phyloP scores from a whole-genome alignment of 768 basidiomycete species.

The Lentinula lateritia region DNA sequence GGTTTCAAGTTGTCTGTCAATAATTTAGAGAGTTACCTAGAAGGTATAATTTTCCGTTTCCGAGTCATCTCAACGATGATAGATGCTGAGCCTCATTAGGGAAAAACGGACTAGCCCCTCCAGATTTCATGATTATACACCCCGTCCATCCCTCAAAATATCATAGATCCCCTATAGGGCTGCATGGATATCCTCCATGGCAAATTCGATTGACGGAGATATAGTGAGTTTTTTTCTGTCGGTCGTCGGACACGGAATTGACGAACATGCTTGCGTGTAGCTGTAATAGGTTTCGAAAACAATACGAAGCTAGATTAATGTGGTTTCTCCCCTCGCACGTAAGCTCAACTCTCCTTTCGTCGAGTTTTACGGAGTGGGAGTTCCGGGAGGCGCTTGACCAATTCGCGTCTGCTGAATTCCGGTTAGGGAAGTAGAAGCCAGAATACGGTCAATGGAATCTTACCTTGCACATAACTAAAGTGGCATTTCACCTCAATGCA shows the following conservation, averaged over 20 bases:
- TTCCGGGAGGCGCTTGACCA: slow-evolving; percentile 72
- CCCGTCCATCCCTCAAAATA: slow-evolving; percentile 35
- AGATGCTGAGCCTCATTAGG: slow-evolving; percentile 25
- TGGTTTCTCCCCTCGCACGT: slow-evolving; percentile 13
- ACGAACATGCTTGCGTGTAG: slow-evolving; percentile 15
- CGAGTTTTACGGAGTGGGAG: slow-evolving; percentile 42
- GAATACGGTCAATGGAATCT: not conserved
- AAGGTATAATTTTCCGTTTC: slow-evolving; percentile 40
- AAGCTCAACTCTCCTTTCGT: slow-evolving; percentile 12
- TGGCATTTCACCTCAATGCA: not conserved
- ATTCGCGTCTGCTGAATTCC: slow-evolving; percentile 70
- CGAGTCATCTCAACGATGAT: not conserved
- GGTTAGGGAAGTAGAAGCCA: slow-evolving; percentile 60
- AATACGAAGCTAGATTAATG: slow-evolving; percentile 6
- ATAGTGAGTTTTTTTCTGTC: slow-evolving; percentile 41
- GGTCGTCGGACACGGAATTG: slow-evolving; percentile 1
- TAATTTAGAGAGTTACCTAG: slow-evolving; percentile 43
- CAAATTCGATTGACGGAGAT: slow-evolving; percentile 80
- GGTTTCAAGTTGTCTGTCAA: slow-evolving; percentile 36
- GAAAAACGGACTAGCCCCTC: slow-evolving; percentile 50
- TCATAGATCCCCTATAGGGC: slow-evolving; percentile 46
- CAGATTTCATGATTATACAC: slow-evolving; percentile 78
- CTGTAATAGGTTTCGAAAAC: slow-evolving; percentile 19
- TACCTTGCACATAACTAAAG: not conserved
- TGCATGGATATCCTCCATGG: slow-evolving; percentile 81